These are phyloP conservation scores for Penicillium sp. DNA, from an alignment of 2,329 filamentous ascomycete genomes.

Conservation along the genomic window DNA sequence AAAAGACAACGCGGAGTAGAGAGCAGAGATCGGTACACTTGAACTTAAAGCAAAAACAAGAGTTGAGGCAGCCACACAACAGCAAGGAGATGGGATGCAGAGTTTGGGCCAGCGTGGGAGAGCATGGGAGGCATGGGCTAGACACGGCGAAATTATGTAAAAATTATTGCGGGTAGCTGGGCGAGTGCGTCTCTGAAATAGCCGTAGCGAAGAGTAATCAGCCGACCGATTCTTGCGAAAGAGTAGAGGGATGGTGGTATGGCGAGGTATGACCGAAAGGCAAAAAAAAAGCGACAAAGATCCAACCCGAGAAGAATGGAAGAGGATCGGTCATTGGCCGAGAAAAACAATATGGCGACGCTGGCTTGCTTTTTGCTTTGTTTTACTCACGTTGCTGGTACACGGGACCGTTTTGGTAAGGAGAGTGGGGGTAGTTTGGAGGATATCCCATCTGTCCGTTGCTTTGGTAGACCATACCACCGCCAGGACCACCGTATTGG, in stretches of 20 bases:
- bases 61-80: constrained; percentile 9
- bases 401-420: constrained; percentile 55
- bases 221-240: constrained; percentile 22
- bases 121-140: constrained; percentile 4
- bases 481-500: constrained; percentile 67
- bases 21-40: constrained; percentile 10
- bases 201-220: constrained; percentile 34
- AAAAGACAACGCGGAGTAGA: constrained; percentile 23
- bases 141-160: constrained; percentile 20
- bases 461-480: constrained; percentile 53
- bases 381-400: constrained; percentile 55
- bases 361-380: constrained; percentile 13
- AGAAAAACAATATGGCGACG: constrained; percentile 24
- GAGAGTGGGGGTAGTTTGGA: constrained; percentile 55
- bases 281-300: constrained; percentile 9
- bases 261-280: constrained; percentile 14
- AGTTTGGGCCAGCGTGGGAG: constrained; percentile 24
- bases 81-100: constrained; percentile 31
- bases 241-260: constrained; percentile 9
- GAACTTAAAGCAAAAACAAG: constrained; percentile 16
- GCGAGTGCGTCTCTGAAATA: constrained; percentile 41
- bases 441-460: constrained; percentile 54
- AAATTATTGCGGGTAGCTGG: constrained; percentile 44
- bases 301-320: constrained; percentile 3
- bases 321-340: constrained; percentile 4